Percentiles rank a stretch among this genome's conserved stretches.
These are phyloP conservation scores for Globisporangium spiculum DNA, from an alignment of 352 stramenopile species.

Conservation along the genomic window DNA sequence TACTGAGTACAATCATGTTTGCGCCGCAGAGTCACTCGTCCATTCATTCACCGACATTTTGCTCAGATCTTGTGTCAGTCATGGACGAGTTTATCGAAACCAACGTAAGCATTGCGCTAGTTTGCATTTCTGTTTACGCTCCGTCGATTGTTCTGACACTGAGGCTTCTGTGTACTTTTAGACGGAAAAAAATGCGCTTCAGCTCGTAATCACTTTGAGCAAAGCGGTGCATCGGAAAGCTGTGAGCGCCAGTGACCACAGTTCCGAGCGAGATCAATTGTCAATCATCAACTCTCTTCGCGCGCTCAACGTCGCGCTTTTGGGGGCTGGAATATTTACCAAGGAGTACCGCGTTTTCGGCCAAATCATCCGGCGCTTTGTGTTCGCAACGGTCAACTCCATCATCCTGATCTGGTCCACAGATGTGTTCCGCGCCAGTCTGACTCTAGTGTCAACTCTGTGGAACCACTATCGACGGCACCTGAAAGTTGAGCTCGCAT, in stretches of 20 bases:
- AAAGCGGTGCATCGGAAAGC: slow-evolving; percentile 68
- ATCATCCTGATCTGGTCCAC: slow-evolving; percentile 55
- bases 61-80: slow-evolving; percentile 36
- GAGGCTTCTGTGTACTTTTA: slow-evolving; percentile 15
- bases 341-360: slow-evolving; percentile 67
- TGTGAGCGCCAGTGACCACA: slow-evolving; percentile 27
- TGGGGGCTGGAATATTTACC: slow-evolving; percentile 39
- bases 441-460: slow-evolving; percentile 69
- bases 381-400: slow-evolving; percentile 70
- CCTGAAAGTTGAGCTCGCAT: slow-evolving; percentile 77
- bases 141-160: background rate
- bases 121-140: background rate
- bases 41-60: slow-evolving; percentile 70
- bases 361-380: slow-evolving; percentile 73
- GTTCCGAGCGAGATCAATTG: slow-evolving; percentile 44
- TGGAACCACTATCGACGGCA: slow-evolving; percentile 86
- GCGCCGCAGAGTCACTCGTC: slow-evolving; percentile 59
- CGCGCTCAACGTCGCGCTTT: slow-evolving; percentile 69
- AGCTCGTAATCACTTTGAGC: slow-evolving; percentile 70
- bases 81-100: slow-evolving; percentile 39
- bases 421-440: slow-evolving; percentile 52
- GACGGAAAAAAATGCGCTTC: slow-evolving; percentile 68
- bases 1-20: background rate
- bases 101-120: slow-evolving; percentile 24
- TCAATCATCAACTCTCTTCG: slow-evolving; percentile 67